These are phyloP conservation scores for Bipolaris victoriae DNA, from an alignment of 2,329 filamentous ascomycete species.

Conservation along the genomic window DNA sequence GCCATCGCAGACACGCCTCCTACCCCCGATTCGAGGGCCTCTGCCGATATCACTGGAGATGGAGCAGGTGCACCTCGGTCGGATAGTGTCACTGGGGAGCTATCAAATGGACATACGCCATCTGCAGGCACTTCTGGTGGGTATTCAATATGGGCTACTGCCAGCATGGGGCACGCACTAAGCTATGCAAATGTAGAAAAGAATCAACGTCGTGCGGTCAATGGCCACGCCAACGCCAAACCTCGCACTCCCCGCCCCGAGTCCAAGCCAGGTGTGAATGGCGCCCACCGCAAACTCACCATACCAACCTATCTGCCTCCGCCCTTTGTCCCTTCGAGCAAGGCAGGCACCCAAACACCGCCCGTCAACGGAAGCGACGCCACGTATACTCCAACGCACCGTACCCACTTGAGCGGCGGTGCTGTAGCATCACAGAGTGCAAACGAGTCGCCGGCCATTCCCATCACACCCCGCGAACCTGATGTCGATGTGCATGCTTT, in stretches of 20 bases:
- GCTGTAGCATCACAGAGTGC: slow-evolving; percentile 50
- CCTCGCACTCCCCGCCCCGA: slow-evolving; percentile 15
- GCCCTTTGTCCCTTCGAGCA: slow-evolving; percentile 44
- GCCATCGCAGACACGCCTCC: slow-evolving; percentile 26
- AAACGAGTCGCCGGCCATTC: slow-evolving; percentile 46
- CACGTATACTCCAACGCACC: slow-evolving; percentile 25
- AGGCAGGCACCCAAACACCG: slow-evolving; percentile 30
- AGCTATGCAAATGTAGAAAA: slow-evolving; percentile 12
- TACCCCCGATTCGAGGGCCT: slow-evolving; percentile 40
- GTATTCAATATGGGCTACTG: slow-evolving; percentile 13
- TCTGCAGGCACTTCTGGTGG: slow-evolving; percentile 27
- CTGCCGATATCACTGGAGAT: slow-evolving; percentile 19
- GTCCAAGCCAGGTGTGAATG: slow-evolving; percentile 27
- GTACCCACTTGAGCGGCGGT: slow-evolving; percentile 35
- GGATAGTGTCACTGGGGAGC: slow-evolving; percentile 25
- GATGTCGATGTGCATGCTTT: slow-evolving; percentile 27
- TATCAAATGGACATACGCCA: slow-evolving; percentile 24
- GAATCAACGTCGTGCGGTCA: background rate
- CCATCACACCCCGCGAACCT: slow-evolving; percentile 43
- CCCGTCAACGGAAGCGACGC: slow-evolving; percentile 25
- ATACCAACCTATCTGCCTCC: slow-evolving; percentile 43
- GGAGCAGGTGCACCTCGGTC: slow-evolving; percentile 15
- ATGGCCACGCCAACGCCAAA: slow-evolving; percentile 14
- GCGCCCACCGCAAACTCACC: slow-evolving; percentile 29
- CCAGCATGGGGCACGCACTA: background rate